Base-by-base conservation (phyloP, 805 yeast genomes). In the Hanseniaspora occidentalis region DNA sequence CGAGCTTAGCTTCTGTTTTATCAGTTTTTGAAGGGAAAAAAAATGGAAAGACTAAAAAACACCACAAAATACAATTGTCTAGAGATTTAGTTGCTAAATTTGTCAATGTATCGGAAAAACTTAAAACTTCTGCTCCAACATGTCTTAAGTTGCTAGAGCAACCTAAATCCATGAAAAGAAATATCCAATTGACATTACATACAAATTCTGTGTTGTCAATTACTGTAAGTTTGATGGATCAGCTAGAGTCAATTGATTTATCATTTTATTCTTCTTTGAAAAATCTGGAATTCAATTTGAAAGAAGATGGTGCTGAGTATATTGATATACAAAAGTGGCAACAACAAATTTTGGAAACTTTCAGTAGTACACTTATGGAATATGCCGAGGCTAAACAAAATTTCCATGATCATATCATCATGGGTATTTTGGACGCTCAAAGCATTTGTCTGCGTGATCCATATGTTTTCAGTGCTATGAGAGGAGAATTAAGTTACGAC, bases 301-400 rank as follows among this genome's bases (percentile, higher is more conserved):
- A 25, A 20, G 43, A 37, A 22, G 43, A 41, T 18, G 43, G 43
- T 14, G 13, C 21, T 13, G 44, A 41, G 18, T 41, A 27, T 31
- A 35, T 24, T 11, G 44, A 41, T 11, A 16, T 41, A 6, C 22
- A 14, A 2, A 39, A 41, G 23, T 41, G 44, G 44, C 29, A 34
- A 27, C 35, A 38, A 4, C 34, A 35, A 18, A 17, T 37, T 11
- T 16, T 41, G 22, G 36, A 41, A 13, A 35, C 31, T 24, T 31
- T 41, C 36, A 35, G 44, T 13, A 22, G 57, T 50, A 69, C 58
- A 2, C 48, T 77, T 4, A 64, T 79, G n/a, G 94, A 83, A 38
- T 85, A 82, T 53, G 73, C 78, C 51, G 80, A 79, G 45, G 62
- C 71, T 36, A 86, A 85, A 50, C 95, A 85, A 54, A 68, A 71